phyloP scores from a whole-genome alignment of 345 rosid species.

The Populus davidiana region DNA sequence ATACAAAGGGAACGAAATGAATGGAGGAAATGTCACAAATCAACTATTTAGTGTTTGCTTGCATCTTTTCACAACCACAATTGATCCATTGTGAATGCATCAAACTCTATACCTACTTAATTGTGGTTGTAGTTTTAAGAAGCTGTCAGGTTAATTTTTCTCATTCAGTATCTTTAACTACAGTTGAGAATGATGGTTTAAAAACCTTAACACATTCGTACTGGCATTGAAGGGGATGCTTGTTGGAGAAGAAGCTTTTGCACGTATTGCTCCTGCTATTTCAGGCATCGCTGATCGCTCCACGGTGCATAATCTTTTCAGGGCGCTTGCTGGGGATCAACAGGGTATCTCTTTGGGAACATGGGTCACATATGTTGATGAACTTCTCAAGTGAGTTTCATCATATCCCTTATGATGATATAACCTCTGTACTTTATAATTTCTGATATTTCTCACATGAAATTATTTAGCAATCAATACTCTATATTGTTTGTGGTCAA shows the following conservation, averaged over 20 bases:
- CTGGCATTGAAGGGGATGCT: constrained; percentile 54
- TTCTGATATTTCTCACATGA: background rate
- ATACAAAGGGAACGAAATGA: background rate
- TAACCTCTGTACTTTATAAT: background rate
- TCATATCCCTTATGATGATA: constrained; percentile 7
- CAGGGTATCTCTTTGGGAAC: constrained; percentile 67
- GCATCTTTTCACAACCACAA: background rate
- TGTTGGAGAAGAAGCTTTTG: constrained; percentile 79
- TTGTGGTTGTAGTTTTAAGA: background rate
- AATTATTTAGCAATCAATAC: background rate
- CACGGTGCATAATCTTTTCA: constrained; percentile 82
- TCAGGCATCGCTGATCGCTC: constrained; percentile 86
- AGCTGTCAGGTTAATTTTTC: background rate
- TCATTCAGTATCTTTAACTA: background rate
- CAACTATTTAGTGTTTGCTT: background rate
- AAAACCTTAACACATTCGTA: constrained; percentile 14
- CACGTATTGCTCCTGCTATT: constrained; percentile 82
- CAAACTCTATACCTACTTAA: background rate
- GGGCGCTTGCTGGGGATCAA: constrained; percentile 65
- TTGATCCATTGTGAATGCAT: background rate
- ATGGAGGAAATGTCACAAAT: background rate
- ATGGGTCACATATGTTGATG: constrained; percentile 76
- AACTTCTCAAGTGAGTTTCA: constrained; percentile 83
- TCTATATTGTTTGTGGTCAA: background rate
- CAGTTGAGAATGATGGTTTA: background rate